These are phyloP conservation scores for Paraphaeosphaeria minitans DNA, from an alignment of 2,329 filamentous ascomycete genomes.

Conservation along the genomic window DNA sequence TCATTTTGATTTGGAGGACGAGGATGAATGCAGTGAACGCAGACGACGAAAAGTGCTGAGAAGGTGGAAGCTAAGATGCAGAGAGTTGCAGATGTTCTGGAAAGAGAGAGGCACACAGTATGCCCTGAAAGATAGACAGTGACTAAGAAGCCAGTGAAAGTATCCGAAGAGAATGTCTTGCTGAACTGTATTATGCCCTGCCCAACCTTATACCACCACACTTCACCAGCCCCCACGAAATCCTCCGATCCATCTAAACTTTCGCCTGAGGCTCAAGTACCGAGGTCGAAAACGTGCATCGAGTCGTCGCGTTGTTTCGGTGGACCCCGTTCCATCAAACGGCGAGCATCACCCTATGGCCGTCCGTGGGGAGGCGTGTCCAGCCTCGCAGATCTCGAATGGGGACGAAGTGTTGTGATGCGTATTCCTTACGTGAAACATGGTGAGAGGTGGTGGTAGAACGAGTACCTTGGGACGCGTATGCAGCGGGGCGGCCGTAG, in stretches of 20 bases:
- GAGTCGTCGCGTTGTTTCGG: background rate
- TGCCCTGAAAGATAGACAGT: conserved; percentile 1
- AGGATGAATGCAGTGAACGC: background rate
- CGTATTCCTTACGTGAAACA: conserved; percentile 1
- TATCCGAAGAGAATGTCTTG: background rate
- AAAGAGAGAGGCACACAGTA: conserved; percentile 6
- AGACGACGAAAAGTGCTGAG: background rate
- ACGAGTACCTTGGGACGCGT: background rate
- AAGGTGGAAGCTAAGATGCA: background rate
- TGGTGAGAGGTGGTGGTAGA: too few relatives aligned
- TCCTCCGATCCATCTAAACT: background rate
- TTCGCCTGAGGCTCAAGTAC: background rate
- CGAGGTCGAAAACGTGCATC: background rate
- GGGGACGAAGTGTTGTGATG: background rate
- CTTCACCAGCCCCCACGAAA: background rate
- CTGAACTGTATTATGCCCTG: background rate
- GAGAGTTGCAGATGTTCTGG: background rate
- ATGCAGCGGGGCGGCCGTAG: conserved; percentile 6
- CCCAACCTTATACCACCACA: background rate
- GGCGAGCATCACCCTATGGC: background rate
- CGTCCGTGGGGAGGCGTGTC: background rate
- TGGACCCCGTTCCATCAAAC: conserved; percentile 2
- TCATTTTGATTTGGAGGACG: conserved; percentile 1
- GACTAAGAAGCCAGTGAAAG: background rate
- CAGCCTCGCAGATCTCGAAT: background rate